Evolutionary conservation across 768 basidiomycete genomes (phyloP).

Genomic region (Mrakia frigida): DNA sequence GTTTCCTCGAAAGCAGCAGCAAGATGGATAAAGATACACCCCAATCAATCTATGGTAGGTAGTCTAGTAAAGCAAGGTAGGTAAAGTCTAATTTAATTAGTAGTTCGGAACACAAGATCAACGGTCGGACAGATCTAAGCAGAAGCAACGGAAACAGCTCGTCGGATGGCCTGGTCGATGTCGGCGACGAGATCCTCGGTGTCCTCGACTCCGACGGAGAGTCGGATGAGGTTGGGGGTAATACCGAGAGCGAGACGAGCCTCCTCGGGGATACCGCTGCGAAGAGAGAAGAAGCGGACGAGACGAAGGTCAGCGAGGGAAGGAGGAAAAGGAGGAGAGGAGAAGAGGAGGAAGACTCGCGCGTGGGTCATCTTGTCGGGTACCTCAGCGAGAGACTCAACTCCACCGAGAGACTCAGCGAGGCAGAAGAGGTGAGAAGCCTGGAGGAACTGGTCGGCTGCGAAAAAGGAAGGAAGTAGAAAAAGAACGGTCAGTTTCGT

Average conservation of each 20-base stretch:
- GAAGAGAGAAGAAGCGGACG: neutral
- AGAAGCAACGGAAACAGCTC: neutral
- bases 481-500: neutral
- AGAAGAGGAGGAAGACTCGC: neutral
- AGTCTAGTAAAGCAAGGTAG: too few relatives aligned
- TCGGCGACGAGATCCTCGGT: conserved; percentile 71
- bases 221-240: conserved; percentile 54
- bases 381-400: conserved; percentile 83
- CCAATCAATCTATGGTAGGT: too few relatives aligned
- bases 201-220: conserved; percentile 88
- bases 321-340: neutral
- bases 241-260: conserved; percentile 33
- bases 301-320: neutral
- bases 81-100: too few relatives aligned
- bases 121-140: neutral
- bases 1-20: too few relatives aligned
- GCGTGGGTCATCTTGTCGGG: conserved; percentile 50
- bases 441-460: conserved; percentile 54
- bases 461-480: neutral
- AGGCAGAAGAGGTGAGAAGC: conserved; percentile 52
- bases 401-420: conserved; percentile 85
- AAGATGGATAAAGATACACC: too few relatives aligned
- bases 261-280: conserved; percentile 34
- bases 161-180: conserved; percentile 57
- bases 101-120: neutral